Percentiles rank a stretch among this genome's conserved stretches.
Evolutionary conservation across 768 basidiomycete genomes (phyloP).

Genomic region (Lactarius indigo): DNA sequence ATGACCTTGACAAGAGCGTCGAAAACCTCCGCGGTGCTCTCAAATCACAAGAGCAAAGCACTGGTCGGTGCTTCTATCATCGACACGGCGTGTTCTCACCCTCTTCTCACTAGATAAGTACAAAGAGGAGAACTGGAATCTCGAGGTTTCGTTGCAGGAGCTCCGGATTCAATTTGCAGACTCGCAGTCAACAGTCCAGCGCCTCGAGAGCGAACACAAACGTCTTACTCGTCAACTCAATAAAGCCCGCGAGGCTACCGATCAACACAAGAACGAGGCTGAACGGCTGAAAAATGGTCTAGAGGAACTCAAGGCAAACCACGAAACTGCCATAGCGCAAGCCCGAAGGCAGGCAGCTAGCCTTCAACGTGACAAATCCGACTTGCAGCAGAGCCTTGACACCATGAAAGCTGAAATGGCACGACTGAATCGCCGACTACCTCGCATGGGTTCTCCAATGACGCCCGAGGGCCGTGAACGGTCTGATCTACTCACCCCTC

Average conservation of each 20-base stretch:
- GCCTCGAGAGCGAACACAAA: slow-evolving; percentile 80
- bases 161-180: slow-evolving; percentile 67
- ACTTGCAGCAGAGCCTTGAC: slow-evolving; percentile 81
- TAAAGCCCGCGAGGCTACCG: slow-evolving; percentile 66
- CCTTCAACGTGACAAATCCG: slow-evolving; percentile 87
- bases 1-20: slow-evolving; percentile 76
- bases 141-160: slow-evolving; percentile 91
- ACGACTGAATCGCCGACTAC: slow-evolving; percentile 57
- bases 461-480: slow-evolving; percentile 53
- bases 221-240: slow-evolving; percentile 74
- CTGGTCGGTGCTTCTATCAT: slow-evolving; percentile 50
- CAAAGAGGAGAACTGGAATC: slow-evolving; percentile 99
- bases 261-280: slow-evolving; percentile 82
- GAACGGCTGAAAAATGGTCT: slow-evolving; percentile 63
- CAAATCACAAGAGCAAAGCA: slow-evolving; percentile 74
- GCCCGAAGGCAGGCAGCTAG: slow-evolving; percentile 85
- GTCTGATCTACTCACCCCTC: slow-evolving; percentile 48
- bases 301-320: slow-evolving; percentile 80
- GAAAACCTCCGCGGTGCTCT: slow-evolving; percentile 72
- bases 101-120: slow-evolving; percentile 62
- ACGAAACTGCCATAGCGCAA: slow-evolving; percentile 93
- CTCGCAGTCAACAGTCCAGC: slow-evolving; percentile 58
- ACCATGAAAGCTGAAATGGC: slow-evolving; percentile 67
- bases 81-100: neutral
- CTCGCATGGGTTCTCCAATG: slow-evolving; percentile 66